Percentiles rank a stretch among this genome's conserved stretches.
These are phyloP conservation scores for Plasmodium coatneyi DNA, from an alignment of 169 alveolate species.

Conservation along the genomic window DNA sequence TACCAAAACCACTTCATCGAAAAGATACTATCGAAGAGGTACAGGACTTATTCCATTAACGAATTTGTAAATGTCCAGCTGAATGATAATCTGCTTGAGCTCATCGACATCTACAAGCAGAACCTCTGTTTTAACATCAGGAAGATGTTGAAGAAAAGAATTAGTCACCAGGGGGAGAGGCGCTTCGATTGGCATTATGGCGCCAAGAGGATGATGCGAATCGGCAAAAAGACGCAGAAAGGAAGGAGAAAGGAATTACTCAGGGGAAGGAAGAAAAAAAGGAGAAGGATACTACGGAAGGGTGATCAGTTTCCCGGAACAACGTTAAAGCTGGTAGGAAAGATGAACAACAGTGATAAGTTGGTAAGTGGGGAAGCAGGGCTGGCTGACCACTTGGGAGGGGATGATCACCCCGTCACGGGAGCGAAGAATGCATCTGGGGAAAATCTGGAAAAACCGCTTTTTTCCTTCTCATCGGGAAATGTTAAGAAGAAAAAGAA, in stretches of 20 bases:
- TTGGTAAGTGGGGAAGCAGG: neutral
- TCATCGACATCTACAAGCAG: conserved; percentile 21
- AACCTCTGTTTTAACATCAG: conserved; percentile 38
- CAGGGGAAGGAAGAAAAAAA: conserved; percentile 8
- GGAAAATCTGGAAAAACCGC: conserved; percentile 7
- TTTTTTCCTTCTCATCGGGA: conserved; percentile 16
- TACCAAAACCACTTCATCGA: conserved; percentile 38
- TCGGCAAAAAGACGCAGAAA: neutral
- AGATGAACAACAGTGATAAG: neutral
- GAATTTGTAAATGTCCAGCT: conserved; percentile 63
- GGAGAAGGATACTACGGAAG: neutral
- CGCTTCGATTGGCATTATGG: neutral
- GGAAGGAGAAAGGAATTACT: neutral
- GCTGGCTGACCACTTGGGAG: neutral
- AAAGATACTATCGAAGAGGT: conserved; percentile 43
- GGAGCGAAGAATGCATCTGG: neutral
- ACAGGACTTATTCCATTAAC: conserved; percentile 39
- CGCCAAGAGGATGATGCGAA: neutral
- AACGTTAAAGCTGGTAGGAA: neutral
- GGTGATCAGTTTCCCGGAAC: neutral
- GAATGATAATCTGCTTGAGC: conserved; percentile 28
- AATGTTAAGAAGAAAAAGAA: neutral
- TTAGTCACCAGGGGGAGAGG: neutral
- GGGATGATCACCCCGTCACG: neutral
- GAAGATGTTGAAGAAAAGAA: conserved; percentile 5